These are phyloP conservation scores for Schizophyllum commune DNA, from an alignment of 1,284 basidiomycete genomes.

Conservation along the genomic window DNA sequence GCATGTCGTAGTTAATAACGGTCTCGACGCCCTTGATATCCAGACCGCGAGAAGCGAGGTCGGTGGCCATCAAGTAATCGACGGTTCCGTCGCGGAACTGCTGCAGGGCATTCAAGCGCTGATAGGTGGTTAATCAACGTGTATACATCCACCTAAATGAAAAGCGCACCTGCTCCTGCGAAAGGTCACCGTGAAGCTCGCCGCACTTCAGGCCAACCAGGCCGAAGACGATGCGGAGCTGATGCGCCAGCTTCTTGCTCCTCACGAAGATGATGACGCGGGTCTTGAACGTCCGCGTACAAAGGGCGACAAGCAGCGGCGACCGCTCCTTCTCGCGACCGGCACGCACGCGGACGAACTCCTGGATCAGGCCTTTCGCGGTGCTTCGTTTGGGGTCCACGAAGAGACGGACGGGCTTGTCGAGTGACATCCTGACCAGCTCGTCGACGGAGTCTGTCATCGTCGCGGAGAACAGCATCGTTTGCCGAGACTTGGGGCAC, in stretches of 20 bases:
- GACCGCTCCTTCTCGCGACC: constrained; percentile 77
- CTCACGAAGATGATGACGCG: constrained; percentile 90
- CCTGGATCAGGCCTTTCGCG: constrained; percentile 86
- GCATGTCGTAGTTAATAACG: constrained; percentile 98
- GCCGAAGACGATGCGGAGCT: constrained; percentile 90
- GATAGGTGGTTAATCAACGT: constrained; percentile 11
- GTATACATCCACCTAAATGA: not conserved
- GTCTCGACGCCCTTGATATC: constrained; percentile 98
- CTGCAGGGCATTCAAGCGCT: constrained; percentile 84
- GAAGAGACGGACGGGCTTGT: constrained; percentile 89
- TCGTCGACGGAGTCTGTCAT: constrained; percentile 97
- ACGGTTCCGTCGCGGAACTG: constrained; percentile 81
- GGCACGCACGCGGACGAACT: constrained; percentile 86
- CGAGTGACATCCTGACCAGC: constrained; percentile 85
- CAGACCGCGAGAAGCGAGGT: constrained; percentile 90
- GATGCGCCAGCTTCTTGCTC: constrained; percentile 95
- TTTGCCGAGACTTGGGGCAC: constrained; percentile 86
- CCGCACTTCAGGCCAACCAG: constrained; percentile 83
- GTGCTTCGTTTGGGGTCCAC: constrained; percentile 91
- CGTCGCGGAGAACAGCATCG: constrained; percentile 97
- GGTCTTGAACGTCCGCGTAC: constrained; percentile 80
- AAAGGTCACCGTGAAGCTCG: constrained; percentile 92
- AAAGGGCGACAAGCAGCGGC: constrained; percentile 77
- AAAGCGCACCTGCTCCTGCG: constrained; percentile 80
- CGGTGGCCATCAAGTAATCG: constrained; percentile 92